These are phyloP conservation scores for Phyllosticta citribraziliensis DNA, from an alignment of 2,329 filamentous ascomycete species.

Conservation along the genomic window DNA sequence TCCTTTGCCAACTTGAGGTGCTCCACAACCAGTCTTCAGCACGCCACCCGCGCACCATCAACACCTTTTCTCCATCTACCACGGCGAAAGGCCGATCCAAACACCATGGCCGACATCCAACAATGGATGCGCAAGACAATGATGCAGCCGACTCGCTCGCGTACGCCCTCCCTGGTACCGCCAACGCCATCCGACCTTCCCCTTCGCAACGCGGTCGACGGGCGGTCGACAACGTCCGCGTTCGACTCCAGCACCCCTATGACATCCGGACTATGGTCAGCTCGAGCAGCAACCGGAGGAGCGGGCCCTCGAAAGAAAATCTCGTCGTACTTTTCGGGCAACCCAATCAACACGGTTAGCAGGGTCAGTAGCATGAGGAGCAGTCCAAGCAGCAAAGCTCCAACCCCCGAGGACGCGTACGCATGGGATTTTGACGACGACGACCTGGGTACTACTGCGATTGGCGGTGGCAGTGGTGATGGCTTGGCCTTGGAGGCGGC, in stretches of 20 bases:
- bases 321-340: slow-evolving; percentile 12
- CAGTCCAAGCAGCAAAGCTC: neutral
- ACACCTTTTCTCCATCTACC: too few relatives aligned
- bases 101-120: slow-evolving; percentile 4
- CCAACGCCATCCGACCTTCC: neutral
- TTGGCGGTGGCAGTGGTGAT: neutral
- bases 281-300: neutral
- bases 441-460: neutral
- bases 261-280: neutral
- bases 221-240: slow-evolving; percentile 1
- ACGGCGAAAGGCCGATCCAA: too few relatives aligned
- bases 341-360: slow-evolving; percentile 16
- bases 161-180: neutral
- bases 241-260: neutral
- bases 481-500: neutral
- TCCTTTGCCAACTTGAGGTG: too few relatives aligned
- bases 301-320: slow-evolving; percentile 5
- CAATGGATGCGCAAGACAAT: slow-evolving; percentile 6
- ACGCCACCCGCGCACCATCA: too few relatives aligned
- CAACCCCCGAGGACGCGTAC: neutral
- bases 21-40: too few relatives aligned
- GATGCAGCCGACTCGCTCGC: slow-evolving; percentile 1
- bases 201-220: neutral
- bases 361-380: neutral
- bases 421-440: neutral